Evolutionary conservation across 164 flowering plant genomes (phyloP).

Genomic region (Buxus sempervirens): DNA sequence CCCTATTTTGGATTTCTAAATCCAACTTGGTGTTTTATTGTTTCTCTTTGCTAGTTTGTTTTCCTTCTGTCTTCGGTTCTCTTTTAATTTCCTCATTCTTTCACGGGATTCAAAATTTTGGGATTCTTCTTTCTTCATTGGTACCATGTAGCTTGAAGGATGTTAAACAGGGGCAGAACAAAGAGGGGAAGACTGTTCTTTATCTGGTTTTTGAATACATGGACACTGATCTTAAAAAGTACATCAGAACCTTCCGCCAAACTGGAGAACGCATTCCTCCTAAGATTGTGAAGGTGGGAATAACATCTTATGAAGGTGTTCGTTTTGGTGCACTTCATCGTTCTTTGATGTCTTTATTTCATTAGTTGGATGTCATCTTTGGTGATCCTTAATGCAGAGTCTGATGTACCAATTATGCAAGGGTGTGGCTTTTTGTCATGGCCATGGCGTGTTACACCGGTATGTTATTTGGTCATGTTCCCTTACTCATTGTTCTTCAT

Average conservation of each 20-base stretch:
- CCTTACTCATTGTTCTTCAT: neutral
- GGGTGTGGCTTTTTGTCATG: slow-evolving; percentile 91
- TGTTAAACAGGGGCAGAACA: slow-evolving; percentile 87
- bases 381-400: slow-evolving; percentile 37
- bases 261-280: slow-evolving; percentile 48
- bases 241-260: slow-evolving; percentile 63
- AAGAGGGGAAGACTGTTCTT: slow-evolving; percentile 89
- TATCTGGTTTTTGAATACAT: slow-evolving; percentile 92
- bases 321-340: neutral
- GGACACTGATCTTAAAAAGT: slow-evolving; percentile 93
- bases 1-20: too few relatives aligned
- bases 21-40: too few relatives aligned
- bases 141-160: slow-evolving; percentile 55
- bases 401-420: slow-evolving; percentile 95
- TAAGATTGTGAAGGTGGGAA: slow-evolving; percentile 50
- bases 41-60: too few relatives aligned
- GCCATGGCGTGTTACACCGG: slow-evolving; percentile 91
- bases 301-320: neutral
- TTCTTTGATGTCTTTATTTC: too few relatives aligned
- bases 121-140: neutral
- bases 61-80: too few relatives aligned
- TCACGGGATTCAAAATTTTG: too few relatives aligned
- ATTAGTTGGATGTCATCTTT: neutral
- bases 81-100: too few relatives aligned
- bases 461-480: slow-evolving; percentile 7